phyloP scores from a whole-genome alignment of 1,284 basidiomycete genomes.

The Ganoderma leucocontextum region DNA sequence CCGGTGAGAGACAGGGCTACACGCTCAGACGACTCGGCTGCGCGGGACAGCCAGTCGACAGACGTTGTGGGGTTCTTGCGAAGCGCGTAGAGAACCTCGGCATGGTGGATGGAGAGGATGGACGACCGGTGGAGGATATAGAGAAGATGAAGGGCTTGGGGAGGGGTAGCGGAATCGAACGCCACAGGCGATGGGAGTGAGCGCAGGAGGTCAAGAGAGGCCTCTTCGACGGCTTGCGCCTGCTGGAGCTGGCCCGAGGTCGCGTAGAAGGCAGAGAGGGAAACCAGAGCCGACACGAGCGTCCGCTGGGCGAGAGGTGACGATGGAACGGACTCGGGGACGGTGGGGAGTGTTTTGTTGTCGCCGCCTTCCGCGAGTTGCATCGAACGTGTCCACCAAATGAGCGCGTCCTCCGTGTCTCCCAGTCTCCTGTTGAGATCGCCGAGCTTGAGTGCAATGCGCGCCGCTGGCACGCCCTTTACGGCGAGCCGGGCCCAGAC shows the following conservation, averaged over 20 bases:
- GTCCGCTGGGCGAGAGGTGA: conserved; percentile 77
- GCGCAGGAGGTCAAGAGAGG: conserved; percentile 73
- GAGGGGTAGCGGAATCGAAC: conserved; percentile 53
- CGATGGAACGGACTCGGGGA: conserved; percentile 55
- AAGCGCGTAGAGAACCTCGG: conserved; percentile 75
- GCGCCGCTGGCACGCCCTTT: conserved; percentile 56
- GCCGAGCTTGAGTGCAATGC: conserved; percentile 70
- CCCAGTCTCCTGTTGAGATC: conserved; percentile 66
- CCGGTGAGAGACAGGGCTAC: conserved; percentile 66
- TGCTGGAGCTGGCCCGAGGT: conserved; percentile 68
- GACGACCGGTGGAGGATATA: conserved; percentile 79
- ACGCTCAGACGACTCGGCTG: conserved; percentile 73
- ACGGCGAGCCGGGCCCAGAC: conserved; percentile 60
- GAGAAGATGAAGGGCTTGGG: conserved; percentile 69
- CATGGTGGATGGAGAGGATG: conserved; percentile 76
- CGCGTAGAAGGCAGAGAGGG: conserved; percentile 77
- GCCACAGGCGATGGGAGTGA: conserved; percentile 62
- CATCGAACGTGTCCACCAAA: conserved; percentile 74
- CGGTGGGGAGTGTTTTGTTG: conserved; percentile 16
- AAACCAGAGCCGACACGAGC: conserved; percentile 70
- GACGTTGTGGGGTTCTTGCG: conserved; percentile 53
- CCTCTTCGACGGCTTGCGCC: conserved; percentile 74
- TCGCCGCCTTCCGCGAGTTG: conserved; percentile 48
- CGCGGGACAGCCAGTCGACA: conserved; percentile 63
- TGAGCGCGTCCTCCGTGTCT: conserved; percentile 58